Base-by-base conservation (phyloP, 2,329 filamentous ascomycete species). In the Beauveria bassiana region DNA sequence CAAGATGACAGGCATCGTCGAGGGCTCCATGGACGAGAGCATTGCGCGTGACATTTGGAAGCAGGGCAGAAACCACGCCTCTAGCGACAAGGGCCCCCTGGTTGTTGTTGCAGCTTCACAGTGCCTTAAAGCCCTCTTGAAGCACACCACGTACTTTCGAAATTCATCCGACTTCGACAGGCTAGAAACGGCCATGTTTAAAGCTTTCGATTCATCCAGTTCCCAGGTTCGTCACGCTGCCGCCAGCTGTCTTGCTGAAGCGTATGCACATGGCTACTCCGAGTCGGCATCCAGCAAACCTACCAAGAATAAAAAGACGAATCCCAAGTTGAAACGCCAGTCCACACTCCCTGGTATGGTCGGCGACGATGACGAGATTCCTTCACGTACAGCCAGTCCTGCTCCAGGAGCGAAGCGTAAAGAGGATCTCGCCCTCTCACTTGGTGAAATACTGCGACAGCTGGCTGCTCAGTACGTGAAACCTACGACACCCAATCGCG, bases 41-140 rank as follows among this genome's bases (percentile, higher is more conserved):
- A 81, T 93, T 43, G 90, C 90, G n/a, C 86, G 92, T 69, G 93
- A 97, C 72, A 85, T 96, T 18, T 98, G 92, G 91, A 99, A 97
- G 74, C 90, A 93, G 72, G 88, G 87, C 28, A 86, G 95, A 65
- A 91, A 82, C 73, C 83, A 89, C 67, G 89, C 89, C 31, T 81
- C 86, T 0, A 81, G 81, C 63, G 96, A 99, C 73, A 98, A 95
- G 74, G 90, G 91, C 4, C 81, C 86, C 3, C 81, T 96, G 40
- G 92, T 93, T 8, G 86, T 96, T 71, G 83, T 88, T 18, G 84
- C 86, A 61, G 89, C 91, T 9, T 96, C 90, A 69, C 86, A 86
- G 66, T 96, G 91, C 70, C 76, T 99, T 64, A 88, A 89, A 70
- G 80, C 86, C 60, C 77, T 98, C 54, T 77, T 89, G 24, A 86